Conservation (phyloP, 192 early-diverging fungal species). For the Linnemannia exigua region DNA sequence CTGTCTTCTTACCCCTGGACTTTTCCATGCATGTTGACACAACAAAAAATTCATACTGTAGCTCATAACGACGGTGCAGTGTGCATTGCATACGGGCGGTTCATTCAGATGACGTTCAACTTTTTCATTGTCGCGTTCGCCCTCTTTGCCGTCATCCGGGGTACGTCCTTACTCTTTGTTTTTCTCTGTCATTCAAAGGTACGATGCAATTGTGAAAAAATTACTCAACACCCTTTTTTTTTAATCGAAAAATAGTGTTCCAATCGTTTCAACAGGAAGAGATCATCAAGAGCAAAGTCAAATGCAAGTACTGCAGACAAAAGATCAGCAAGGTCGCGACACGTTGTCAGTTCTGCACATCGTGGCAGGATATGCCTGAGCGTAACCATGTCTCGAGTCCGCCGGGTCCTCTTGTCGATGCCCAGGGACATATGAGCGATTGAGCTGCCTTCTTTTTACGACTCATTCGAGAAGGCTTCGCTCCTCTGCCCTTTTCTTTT, state of each 20-base stretch:
- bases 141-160: constrained; percentile 27
- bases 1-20: neutral
- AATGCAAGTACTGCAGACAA: constrained; percentile 47
- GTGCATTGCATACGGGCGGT: constrained; percentile 45
- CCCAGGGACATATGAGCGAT: constrained; percentile 31
- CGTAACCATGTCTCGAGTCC: constrained; percentile 21
- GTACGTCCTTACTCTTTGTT: constrained; percentile 4
- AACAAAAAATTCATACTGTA: constrained; percentile 1
- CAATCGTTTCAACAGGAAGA: constrained; percentile 51
- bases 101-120: constrained; percentile 41
- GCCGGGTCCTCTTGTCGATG: constrained; percentile 1
- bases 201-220: neutral
- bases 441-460: neutral
- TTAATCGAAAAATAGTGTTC: constrained; percentile 15
- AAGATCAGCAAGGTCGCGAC: constrained; percentile 50
- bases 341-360: constrained; percentile 51
- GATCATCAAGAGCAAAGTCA: constrained; percentile 54
- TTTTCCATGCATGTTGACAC: neutral
- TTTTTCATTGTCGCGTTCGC: constrained; percentile 38
- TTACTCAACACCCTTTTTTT: neutral
- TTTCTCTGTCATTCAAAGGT: neutral
- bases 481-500: too few relatives aligned
- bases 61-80: constrained; percentile 48
- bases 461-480: neutral
- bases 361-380: constrained; percentile 41